Conservation (phyloP, 768 basidiomycete genomes). For the Mycena pura region DNA sequence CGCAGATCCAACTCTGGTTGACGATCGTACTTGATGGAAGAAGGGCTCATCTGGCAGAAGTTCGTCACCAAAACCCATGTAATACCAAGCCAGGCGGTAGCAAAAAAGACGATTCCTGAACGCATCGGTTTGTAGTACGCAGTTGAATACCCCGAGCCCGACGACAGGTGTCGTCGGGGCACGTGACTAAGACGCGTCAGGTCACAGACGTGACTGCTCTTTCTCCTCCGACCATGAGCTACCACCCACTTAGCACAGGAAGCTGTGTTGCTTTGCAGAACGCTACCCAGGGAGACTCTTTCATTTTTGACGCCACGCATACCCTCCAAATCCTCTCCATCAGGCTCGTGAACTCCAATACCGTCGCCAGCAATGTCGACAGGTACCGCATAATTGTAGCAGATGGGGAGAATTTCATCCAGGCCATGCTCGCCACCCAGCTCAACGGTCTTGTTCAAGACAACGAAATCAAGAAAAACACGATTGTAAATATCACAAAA, state of each 20-base stretch:
- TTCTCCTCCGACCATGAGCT: slow-evolving; percentile 29
- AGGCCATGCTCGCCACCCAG: slow-evolving; percentile 95
- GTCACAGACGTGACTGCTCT: slow-evolving; percentile 35
- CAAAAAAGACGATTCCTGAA: not conserved
- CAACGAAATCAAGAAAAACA: slow-evolving; percentile 66
- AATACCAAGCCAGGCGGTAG: slow-evolving; percentile 9
- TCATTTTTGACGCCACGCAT: slow-evolving; percentile 51
- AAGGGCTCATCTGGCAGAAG: not conserved
- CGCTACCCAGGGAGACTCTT: slow-evolving; percentile 50
- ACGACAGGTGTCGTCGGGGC: too few relatives aligned
- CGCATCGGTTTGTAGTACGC: not conserved
- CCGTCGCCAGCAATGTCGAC: slow-evolving; percentile 51
- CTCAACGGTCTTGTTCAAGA: slow-evolving; percentile 78
- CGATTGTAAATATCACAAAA: slow-evolving; percentile 73
- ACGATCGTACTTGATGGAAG: not conserved
- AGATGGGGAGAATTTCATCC: slow-evolving; percentile 85
- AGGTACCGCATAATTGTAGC: slow-evolving; percentile 86
- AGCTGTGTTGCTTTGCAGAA: slow-evolving; percentile 58
- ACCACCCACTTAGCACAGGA: slow-evolving; percentile 61
- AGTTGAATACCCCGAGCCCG: too few relatives aligned
- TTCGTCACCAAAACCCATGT: slow-evolving; percentile 5
- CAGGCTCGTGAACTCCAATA: slow-evolving; percentile 67
- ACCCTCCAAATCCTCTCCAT: slow-evolving; percentile 84
- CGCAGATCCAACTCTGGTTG: slow-evolving; percentile 9
- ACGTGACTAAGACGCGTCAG: too few relatives aligned